Percentiles rank a stretch among this genome's conserved stretches.
phyloP scores from a whole-genome alignment of 345 rosid species.

The Gossypium rotundifolium region DNA sequence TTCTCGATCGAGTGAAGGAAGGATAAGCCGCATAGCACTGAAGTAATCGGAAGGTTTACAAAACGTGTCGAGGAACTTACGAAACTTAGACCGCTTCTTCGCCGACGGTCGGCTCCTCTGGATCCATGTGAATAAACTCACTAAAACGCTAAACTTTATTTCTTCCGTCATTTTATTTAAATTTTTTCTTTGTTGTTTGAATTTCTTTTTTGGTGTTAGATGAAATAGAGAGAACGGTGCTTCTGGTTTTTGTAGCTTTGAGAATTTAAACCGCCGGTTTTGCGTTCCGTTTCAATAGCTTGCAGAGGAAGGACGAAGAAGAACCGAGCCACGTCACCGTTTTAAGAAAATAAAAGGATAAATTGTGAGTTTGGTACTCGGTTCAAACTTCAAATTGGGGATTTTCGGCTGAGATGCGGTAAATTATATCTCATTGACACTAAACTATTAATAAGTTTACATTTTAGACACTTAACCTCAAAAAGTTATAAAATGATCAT shows the following conservation, averaged over 20 bases:
- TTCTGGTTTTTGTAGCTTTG: background rate
- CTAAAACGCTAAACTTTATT: conserved; percentile 59
- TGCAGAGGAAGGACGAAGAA: background rate
- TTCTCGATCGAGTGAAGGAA: conserved; percentile 81
- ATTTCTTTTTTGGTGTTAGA: background rate
- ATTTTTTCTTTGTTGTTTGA: background rate
- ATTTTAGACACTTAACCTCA: no score
- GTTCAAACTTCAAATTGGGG: background rate
- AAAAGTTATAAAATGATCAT: no score
- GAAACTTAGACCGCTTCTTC: conserved; percentile 81
- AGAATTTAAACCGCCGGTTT: background rate
- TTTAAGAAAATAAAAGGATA: background rate
- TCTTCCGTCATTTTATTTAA: conserved; percentile 33
- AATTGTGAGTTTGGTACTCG: background rate
- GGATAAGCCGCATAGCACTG: conserved; percentile 62
- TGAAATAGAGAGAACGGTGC: background rate
- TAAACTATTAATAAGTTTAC: no score
- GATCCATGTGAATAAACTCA: conserved; percentile 84
- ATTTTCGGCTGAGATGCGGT: no score
- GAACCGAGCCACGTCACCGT: background rate
- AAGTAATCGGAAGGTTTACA: conserved; percentile 5
- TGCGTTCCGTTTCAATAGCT: background rate
- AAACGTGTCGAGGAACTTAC: conserved; percentile 78
- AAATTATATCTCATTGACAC: no score
- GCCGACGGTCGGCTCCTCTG: conserved; percentile 62